Percentiles rank a stretch among this genome's conserved stretches.
Conservation (phyloP, 2,329 filamentous ascomycete species). For the Lasiodiplodia gonubiensis region DNA sequence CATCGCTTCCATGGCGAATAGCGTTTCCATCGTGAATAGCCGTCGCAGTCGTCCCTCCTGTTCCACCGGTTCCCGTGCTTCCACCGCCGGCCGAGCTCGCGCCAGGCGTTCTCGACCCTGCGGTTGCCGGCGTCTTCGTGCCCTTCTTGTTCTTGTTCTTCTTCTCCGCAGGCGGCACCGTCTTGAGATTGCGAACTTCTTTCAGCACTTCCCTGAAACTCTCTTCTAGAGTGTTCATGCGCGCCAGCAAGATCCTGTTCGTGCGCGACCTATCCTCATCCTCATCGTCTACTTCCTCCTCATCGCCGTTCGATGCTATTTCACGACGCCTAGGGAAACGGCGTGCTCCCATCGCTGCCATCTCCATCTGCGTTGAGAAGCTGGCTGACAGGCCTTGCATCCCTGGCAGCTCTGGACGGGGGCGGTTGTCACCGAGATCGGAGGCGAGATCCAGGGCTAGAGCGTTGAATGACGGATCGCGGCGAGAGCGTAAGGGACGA, state of each 20-base stretch:
- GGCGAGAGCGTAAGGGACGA: slow-evolving; percentile 54
- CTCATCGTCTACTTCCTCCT: slow-evolving; percentile 29
- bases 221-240: slow-evolving; percentile 93
- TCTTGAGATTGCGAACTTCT: slow-evolving; percentile 70
- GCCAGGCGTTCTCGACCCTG: slow-evolving; percentile 9
- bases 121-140: slow-evolving; percentile 3
- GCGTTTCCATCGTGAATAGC: slow-evolving; percentile 1
- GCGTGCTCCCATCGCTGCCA: slow-evolving; percentile 38
- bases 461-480: slow-evolving; percentile 69
- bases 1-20: not conserved
- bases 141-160: slow-evolving; percentile 21
- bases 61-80: not conserved
- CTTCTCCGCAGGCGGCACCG: slow-evolving; percentile 12
- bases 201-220: slow-evolving; percentile 85
- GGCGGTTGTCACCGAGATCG: slow-evolving; percentile 68
- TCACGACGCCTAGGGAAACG: slow-evolving; percentile 1
- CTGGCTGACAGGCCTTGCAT: slow-evolving; percentile 69
- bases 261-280: slow-evolving; percentile 49
- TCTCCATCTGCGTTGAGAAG: slow-evolving; percentile 71
- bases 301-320: not conserved
- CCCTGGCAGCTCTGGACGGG: slow-evolving; percentile 56
- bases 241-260: slow-evolving; percentile 78
- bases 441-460: slow-evolving; percentile 71
- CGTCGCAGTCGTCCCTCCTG: not conserved
- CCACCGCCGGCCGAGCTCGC: not conserved